Conservation (phyloP, 768 basidiomycete species). For the Favolaschia claudopus region DNA sequence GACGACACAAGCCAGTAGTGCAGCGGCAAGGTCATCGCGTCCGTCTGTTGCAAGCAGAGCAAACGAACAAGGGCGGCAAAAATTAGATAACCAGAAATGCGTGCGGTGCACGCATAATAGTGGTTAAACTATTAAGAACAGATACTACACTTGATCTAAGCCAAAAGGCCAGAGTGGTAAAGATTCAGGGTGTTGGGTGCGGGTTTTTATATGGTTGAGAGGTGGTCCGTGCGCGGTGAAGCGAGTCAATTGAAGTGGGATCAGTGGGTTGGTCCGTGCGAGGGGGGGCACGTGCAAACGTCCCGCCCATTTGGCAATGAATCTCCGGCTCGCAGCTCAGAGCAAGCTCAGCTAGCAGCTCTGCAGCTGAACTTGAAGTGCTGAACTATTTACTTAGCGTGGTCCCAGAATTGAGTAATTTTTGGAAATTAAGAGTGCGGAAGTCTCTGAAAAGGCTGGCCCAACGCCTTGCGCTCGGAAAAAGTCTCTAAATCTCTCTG, state of each 20-base stretch:
- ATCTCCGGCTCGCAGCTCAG: too few species aligned
- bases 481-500: too few species aligned
- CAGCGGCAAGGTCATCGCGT: conserved; percentile 36
- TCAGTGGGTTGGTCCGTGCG: background rate
- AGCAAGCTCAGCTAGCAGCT: too few species aligned
- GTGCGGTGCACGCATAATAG: conserved; percentile 51
- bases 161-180: conserved; percentile 95
- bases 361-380: too few species aligned
- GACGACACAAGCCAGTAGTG: too few species aligned
- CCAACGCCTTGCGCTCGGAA: too few species aligned
- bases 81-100: conserved; percentile 18
- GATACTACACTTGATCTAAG: conserved; percentile 99
- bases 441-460: too few species aligned
- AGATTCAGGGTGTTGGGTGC: background rate
- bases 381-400: too few species aligned
- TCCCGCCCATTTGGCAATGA: too few species aligned
- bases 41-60: conserved; percentile 36
- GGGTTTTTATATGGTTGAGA: background rate
- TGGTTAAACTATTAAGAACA: conserved; percentile 81
- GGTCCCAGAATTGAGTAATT: too few species aligned
- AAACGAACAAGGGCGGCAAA: conserved; percentile 20
- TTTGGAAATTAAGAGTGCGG: too few species aligned
- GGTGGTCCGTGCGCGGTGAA: background rate
- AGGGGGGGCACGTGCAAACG: background rate
- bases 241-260: background rate